Base-by-base conservation (phyloP, 139 green algal genomes). In the Chlorella sp. region DNA sequence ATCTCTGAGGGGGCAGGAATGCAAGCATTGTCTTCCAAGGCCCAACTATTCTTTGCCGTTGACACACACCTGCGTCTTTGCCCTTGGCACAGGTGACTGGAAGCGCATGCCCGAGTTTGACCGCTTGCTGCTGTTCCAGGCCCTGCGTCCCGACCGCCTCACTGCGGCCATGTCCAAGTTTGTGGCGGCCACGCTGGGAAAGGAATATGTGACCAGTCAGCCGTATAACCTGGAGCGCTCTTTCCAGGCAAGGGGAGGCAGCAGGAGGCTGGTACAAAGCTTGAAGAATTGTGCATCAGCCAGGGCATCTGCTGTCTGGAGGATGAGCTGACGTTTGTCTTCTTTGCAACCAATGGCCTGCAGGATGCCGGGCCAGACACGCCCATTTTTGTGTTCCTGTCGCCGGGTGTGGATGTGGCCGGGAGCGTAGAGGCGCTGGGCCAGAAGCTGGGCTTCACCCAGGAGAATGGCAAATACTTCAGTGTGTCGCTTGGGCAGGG, bases 301-400 rank as follows among this genome's bases (percentile, higher is more conserved):
- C n/a, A n/a, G n/a, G n/a, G n/a, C n/a, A n/a, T n/a, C n/a, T n/a
- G 30, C 32, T 15, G 37, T 81, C 3, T 12, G 32, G 5, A 81
- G 3, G 16, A 81, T 81, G 42, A 26, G 18, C 75, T 42, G 32
- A 32, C 18, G 42, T 26, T 34, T 37, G 32, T 36, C 84, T 14
- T 21, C 39, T 34, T 34, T 34, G 1, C 78, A 24, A 42, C 75
- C 32, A 42, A 42, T 18, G 34, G 71, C 69, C 85, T 94, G 73
- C 64, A 95, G 93, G 95, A 98, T 89, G 86, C 94, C 9, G 75
- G 78, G 36, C 94, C 96, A 18, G 94, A 92, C 68, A 95, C 93
- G 0, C 97, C 97, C 83, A 97, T 99, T 85, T 97, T 99, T 34
- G 93, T 99, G 15, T 98, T 99, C 93, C 93, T 99, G 37, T 97